Base-by-base conservation (phyloP, 331 rosid genomes). In the Quercus phellos region DNA sequence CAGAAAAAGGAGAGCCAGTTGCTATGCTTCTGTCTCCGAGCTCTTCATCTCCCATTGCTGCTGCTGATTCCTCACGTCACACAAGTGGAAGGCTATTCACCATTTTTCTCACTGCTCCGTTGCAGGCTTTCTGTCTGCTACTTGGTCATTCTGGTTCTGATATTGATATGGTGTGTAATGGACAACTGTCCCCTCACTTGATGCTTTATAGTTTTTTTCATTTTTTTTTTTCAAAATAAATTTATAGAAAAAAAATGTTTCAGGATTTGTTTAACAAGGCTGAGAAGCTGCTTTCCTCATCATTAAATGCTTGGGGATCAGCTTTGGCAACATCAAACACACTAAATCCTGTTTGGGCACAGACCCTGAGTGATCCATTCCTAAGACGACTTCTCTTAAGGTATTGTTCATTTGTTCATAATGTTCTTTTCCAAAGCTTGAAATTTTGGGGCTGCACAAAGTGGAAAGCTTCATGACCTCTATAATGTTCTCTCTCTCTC, bases 1-100 rank as follows among this genome's bases (percentile, higher is more conserved):
- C 86, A 68, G 90, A 90, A 78, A 94, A 91, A 82, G 99, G 96
- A 84, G 98, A 92, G 84, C 30, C 89, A 63, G 89, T 85, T 46
- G 99, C 99, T n/a, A 87, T 94, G 94, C 97, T 94, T 60, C 89
- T 94, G 55, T 94, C 98, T 79, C 88, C 96, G 54, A 84, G 85
- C 72, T 81, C 85, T 75, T 75, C 85, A 19, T 85, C 87, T 84
- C 87, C 84, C 59, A 24, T 78, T 72, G 71, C 77, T 29, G 70
- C 87, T 66, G 19, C 80, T 22, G 85, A 83, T 55, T 92, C 66
- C 80, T 81, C 89, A 30, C 83, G 73, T 73, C 83, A 90, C 79
- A 80, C 85, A 61, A 84, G 80, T 72, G 99, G 97, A 70, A 90
- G 98, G 87, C 82, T 90, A 38, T 94, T 94, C 88, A 94, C 99